phyloP scores from a whole-genome alignment of 83 land plant genomes.

The Diphasiastrum complanatum region DNA sequence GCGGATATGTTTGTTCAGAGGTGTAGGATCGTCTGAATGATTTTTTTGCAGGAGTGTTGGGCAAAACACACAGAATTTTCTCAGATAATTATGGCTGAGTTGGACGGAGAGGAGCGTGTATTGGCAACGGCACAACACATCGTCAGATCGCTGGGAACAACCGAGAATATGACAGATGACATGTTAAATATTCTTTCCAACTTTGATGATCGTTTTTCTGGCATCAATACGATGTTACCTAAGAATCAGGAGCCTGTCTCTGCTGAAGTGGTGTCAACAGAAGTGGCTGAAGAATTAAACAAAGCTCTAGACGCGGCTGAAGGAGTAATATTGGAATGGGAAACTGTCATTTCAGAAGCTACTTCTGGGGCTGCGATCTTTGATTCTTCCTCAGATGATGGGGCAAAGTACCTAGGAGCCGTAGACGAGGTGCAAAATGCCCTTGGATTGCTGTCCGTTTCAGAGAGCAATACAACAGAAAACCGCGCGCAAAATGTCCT shows the following conservation, averaged over 20 bases:
- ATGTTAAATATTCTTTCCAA: too few species aligned
- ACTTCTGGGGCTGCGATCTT: constrained; percentile 1
- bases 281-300: not conserved
- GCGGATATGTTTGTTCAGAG: too few species aligned
- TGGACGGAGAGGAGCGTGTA: too few species aligned
- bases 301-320: constrained; percentile 9
- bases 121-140: too few species aligned
- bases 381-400: constrained; percentile 13
- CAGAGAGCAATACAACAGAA: not conserved
- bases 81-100: too few species aligned
- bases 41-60: too few species aligned
- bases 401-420: constrained; percentile 3
- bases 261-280: not conserved
- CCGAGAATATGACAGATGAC: too few species aligned
- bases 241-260: not conserved
- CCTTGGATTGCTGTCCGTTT: constrained; percentile 1
- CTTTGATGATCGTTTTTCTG: constrained; percentile 15
- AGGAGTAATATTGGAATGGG: constrained; percentile 3
- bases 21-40: too few species aligned
- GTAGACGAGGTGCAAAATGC: constrained; percentile 19
- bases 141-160: too few species aligned
- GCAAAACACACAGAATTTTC: too few species aligned
- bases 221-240: not conserved
- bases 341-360: not conserved
- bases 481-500: constrained; percentile 18